Percentiles rank a stretch among this genome's conserved stretches.
Evolutionary conservation across 129 eudicot genomes (phyloP).

Genomic region (Rutidosis leptorrhynchoides): DNA sequence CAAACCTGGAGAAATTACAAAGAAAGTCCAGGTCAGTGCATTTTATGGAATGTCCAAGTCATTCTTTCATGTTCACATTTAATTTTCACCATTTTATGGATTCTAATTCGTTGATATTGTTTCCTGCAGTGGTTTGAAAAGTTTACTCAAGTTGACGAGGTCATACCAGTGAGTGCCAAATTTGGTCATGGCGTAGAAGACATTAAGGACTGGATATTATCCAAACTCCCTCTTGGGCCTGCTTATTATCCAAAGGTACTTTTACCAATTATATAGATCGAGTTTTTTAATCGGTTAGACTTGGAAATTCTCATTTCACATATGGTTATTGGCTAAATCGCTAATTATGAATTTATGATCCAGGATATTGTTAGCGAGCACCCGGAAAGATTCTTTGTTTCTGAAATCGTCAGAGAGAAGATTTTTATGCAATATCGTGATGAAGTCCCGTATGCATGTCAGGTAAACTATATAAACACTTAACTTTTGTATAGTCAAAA

Average conservation of each 20-base stretch:
- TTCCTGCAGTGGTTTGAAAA: constrained; percentile 83
- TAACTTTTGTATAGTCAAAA: too few species aligned
- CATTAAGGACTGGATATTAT: constrained; percentile 86
- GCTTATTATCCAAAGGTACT: constrained; percentile 78
- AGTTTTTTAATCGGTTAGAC: not conserved
- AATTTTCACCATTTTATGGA: too few species aligned
- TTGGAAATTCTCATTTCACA: constrained; percentile 73
- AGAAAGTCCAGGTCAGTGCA: constrained; percentile 74
- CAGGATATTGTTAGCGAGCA: too few species aligned
- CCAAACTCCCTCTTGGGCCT: constrained; percentile 90
- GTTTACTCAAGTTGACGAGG: constrained; percentile 80
- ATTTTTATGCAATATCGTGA: constrained; percentile 89
- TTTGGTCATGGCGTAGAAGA: constrained; percentile 95
- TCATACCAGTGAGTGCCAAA: constrained; percentile 98
- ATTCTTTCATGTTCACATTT: too few species aligned
- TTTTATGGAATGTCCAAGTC: too few species aligned
- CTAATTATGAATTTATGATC: too few species aligned
- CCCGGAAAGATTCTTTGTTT: constrained; percentile 86
- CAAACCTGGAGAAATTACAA: constrained; percentile 96
- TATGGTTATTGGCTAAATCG: too few species aligned
- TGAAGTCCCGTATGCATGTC: constrained; percentile 97
- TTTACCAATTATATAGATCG: not conserved
- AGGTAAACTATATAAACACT: too few species aligned
- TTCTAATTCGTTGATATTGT: not conserved
- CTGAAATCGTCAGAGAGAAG: constrained; percentile 85